Evolutionary conservation across 306 rosid species (phyloP).

Genomic region (Rosa rugosa): DNA sequence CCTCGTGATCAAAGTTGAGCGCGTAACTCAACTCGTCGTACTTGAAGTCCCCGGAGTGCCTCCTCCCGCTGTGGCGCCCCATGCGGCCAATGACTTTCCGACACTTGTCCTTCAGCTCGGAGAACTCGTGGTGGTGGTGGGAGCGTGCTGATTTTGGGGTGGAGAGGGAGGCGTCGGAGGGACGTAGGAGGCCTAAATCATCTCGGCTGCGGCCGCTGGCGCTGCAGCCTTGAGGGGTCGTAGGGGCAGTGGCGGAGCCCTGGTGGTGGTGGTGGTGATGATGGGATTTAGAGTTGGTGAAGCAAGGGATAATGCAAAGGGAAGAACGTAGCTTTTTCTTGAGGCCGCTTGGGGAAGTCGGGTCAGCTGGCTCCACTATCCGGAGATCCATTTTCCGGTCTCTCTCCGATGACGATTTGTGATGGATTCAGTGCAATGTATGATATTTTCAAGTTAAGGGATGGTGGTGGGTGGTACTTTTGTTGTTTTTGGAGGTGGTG

Average conservation of each 20-base stretch:
- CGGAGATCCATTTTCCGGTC: background rate
- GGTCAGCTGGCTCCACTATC: background rate
- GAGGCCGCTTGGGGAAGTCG: constrained; percentile 30
- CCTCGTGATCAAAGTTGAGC: constrained; percentile 66
- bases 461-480: background rate
- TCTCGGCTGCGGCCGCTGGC: background rate
- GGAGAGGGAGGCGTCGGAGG: constrained; percentile 29
- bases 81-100: constrained; percentile 44
- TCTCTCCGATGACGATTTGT: background rate
- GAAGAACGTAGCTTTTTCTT: constrained; percentile 45
- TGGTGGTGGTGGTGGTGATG: constrained; percentile 17
- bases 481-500: background rate
- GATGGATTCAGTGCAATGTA: background rate
- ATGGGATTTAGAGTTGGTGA: background rate
- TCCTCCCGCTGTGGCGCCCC: constrained; percentile 44
- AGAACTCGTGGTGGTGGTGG: constrained; percentile 27
- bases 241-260: constrained; percentile 9
- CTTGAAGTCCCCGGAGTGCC: constrained; percentile 65
- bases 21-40: constrained; percentile 73
- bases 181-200: constrained; percentile 30
- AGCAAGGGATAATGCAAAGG: constrained; percentile 44
- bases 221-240: background rate
- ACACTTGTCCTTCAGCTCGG: constrained; percentile 49
- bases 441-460: background rate
- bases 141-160: background rate